A percentile compares a stretch with the other conserved stretches of the same genome.
Conservation (phyloP, 2,329 filamentous ascomycete species). For the Colletotrichum destructivum region DNA sequence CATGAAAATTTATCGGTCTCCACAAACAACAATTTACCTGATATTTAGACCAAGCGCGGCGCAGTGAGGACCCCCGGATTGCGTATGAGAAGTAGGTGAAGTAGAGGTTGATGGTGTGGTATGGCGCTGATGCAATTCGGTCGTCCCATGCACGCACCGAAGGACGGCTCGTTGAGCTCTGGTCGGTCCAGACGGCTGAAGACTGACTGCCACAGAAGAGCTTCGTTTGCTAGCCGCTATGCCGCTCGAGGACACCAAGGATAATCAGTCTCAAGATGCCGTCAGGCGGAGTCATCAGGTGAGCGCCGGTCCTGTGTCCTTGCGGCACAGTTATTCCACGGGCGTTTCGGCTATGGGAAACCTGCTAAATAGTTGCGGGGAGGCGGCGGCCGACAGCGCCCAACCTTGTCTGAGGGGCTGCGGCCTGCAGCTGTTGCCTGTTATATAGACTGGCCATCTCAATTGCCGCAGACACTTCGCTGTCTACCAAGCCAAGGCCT, state of each 20-base stretch:
- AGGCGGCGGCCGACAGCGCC: constrained; percentile 12
- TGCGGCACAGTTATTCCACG: constrained; percentile 4
- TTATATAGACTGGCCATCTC: neutral
- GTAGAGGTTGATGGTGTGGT: neutral
- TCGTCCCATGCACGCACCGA: neutral
- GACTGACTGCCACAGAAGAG: neutral
- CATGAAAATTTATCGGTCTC: neutral
- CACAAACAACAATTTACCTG: neutral
- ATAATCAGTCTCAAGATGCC: neutral
- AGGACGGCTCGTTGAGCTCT: neutral
- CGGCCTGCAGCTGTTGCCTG: constrained; percentile 14
- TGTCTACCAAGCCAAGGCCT: neutral
- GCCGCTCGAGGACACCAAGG: neutral
- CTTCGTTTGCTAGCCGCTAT: constrained; percentile 10
- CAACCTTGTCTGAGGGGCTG: neutral
- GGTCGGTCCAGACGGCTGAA: constrained; percentile 13
- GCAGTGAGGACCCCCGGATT: neutral
- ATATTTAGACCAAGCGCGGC: neutral
- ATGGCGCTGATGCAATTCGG: constrained; percentile 14
- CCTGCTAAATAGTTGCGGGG: neutral
- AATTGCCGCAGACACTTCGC: neutral
- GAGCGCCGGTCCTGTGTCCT: neutral
- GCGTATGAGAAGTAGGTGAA: constrained; percentile 2
- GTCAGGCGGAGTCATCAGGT: constrained; percentile 14
- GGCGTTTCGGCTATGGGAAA: constrained; percentile 7